Evolutionary conservation across 2,329 filamentous ascomycete species (phyloP).

Genomic region (Cercospora citrullina): DNA sequence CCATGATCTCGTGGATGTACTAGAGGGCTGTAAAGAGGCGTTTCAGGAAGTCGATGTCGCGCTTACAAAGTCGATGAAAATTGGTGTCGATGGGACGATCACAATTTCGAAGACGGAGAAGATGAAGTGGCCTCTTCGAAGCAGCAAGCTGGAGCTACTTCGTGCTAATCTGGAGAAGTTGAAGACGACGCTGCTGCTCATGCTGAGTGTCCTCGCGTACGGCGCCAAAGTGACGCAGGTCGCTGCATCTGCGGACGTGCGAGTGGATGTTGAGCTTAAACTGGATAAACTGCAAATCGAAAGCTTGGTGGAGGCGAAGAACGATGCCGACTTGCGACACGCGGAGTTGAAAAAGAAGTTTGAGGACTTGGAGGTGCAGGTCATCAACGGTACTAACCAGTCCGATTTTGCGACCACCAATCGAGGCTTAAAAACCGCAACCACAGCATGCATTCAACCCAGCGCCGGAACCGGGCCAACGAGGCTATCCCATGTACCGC

Average conservation of each 20-base stretch:
- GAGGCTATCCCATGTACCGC: no score
- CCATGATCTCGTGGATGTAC: conserved; percentile 16
- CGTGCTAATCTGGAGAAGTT: conserved; percentile 24
- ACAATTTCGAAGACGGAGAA: conserved; percentile 6
- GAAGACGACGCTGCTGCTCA: conserved; percentile 25
- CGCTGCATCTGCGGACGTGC: neutral
- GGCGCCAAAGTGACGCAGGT: conserved; percentile 7
- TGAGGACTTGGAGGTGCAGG: conserved; percentile 1
- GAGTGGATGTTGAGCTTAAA: conserved; percentile 1
- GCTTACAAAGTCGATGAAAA: conserved; percentile 5
- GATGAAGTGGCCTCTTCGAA: conserved; percentile 19
- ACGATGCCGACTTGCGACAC: conserved; percentile 17
- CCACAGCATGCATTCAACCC: neutral
- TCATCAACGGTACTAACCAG: no score
- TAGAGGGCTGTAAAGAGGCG: conserved; percentile 22
- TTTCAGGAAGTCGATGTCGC: conserved; percentile 23
- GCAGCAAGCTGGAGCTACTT: conserved; percentile 20
- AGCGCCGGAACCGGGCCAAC: neutral
- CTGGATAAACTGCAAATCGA: conserved; percentile 22
- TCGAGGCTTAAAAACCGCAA: no score
- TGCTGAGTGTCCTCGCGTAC: conserved; percentile 23
- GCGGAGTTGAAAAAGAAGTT: conserved; percentile 19
- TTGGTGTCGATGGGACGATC: neutral
- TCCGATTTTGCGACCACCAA: no score
- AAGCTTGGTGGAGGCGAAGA: conserved; percentile 20